Evolutionary conservation across 352 stramenopile genomes (phyloP), one percentile per base, ranked within the genome.

Genomic region (Globisporangium cederbergense): DNA sequence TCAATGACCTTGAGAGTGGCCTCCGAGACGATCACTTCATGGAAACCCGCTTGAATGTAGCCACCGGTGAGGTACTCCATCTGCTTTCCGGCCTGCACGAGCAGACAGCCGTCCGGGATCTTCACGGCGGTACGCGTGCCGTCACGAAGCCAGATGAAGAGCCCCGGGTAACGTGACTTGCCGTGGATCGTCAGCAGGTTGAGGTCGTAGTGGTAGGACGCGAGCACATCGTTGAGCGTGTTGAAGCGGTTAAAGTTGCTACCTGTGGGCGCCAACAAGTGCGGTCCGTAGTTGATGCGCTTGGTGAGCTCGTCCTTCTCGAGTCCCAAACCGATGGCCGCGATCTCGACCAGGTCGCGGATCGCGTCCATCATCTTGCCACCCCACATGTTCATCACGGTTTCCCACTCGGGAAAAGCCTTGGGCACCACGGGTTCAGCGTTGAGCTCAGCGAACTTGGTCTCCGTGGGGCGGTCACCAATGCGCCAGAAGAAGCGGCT

Each of bases 401-500:
- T 64, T 62, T 84, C 75, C 93, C 93, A 98, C 71, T 97, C 84
- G 5, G 84, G 80, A 58, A 97, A 97, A 5, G 67, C 76, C 46
- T 76, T 80, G 0, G 92, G 92, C 22, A 98, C 69, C 42, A 98
- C 90, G 0, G 88, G 87, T 43, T 95, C 83, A 13, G 89, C 83
- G 60, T 98, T 97, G 9, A 97, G 76, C 67, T 96, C 81, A 10
- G 72, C 32, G 60, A 96, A 97, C 55, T 89, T 75, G 56, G 88
- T 93, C 58, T 76, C 73, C 75, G 83, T 46, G 6, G 86, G 87
- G n/a, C 83, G 85, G 40, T 91, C 78, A 28, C 90, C 92, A 30
- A 97, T 78, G 60, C 91, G 88, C 93, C 93, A 98, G 73, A 98
- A 98, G 76, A 97, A 98, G 58, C 93, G 87, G 75, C 91, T 97